phyloP scores from a whole-genome alignment of 2,329 filamentous ascomycete species.

The Aspergillus jensenii region DNA sequence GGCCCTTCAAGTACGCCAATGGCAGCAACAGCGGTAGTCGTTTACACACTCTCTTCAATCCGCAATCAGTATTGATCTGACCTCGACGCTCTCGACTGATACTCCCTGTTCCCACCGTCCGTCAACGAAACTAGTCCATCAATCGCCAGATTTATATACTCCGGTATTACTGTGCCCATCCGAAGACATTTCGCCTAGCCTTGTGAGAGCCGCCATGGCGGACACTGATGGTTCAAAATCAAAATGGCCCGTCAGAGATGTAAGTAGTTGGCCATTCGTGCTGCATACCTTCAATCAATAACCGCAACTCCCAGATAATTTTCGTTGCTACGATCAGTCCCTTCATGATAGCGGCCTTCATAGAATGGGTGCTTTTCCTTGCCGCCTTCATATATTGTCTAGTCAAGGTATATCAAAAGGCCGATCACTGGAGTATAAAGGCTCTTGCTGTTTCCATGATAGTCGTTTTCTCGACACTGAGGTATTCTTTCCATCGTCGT shows the following conservation, averaged over 20 bases:
- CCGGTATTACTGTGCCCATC: neutral
- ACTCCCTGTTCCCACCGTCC: neutral
- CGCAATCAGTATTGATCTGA: neutral
- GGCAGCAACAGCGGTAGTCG: neutral
- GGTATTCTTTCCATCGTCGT: constrained; percentile 55
- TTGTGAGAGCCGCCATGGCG: neutral
- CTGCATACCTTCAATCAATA: neutral
- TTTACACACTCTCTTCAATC: neutral
- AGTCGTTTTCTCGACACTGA: constrained; percentile 69
- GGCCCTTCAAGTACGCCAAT: neutral
- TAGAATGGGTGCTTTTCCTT: constrained; percentile 95
- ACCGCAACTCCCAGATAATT: constrained; percentile 62
- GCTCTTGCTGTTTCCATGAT: constrained; percentile 75
- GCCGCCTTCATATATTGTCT: constrained; percentile 92
- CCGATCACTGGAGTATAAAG: constrained; percentile 81
- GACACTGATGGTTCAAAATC: neutral
- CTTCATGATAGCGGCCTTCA: constrained; percentile 77
- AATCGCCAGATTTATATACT: neutral
- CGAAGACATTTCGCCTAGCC: neutral
- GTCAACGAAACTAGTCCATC: neutral
- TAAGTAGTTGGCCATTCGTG: constrained; percentile 22
- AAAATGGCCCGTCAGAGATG: constrained; percentile 39
- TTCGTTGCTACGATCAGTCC: constrained; percentile 79
- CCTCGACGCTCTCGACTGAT: neutral
- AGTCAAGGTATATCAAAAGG: constrained; percentile 82